These are phyloP conservation scores for Colletotrichum sp. DNA, from an alignment of 2,329 filamentous ascomycete species.

Conservation along the genomic window DNA sequence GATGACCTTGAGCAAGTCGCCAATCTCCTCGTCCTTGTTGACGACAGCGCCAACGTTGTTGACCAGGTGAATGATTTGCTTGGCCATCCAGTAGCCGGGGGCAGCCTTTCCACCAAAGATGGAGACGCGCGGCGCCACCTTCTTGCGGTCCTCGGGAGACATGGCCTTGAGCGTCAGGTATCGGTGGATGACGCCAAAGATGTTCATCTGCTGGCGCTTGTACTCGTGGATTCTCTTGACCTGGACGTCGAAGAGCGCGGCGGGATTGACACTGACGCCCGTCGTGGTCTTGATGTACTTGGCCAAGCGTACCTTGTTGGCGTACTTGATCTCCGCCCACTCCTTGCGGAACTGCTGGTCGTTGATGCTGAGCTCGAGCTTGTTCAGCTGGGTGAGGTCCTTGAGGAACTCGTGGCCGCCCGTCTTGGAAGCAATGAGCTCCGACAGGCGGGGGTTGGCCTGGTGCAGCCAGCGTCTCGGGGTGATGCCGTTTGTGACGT, in stretches of 20 bases:
- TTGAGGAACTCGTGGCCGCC: conserved; percentile 86
- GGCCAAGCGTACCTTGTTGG: conserved; percentile 92
- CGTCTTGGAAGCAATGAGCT: conserved; percentile 88
- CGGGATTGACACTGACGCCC: conserved; percentile 83
- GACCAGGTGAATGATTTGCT: conserved; percentile 96
- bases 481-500: conserved; percentile 98
- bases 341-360: conserved; percentile 92
- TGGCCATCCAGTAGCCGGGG: conserved; percentile 99
- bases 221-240: conserved; percentile 99
- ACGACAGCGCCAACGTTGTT: conserved; percentile 90
- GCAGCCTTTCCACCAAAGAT: conserved; percentile 99
- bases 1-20: conserved; percentile 94
- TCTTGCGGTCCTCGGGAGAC: conserved; percentile 83
- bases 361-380: conserved; percentile 82
- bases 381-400: conserved; percentile 85
- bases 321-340: conserved; percentile 96
- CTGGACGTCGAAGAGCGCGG: conserved; percentile 92
- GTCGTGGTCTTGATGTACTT: conserved; percentile 87
- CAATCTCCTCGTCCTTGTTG: conserved; percentile 91
- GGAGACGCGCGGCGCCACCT: conserved; percentile 84
- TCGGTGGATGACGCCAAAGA: conserved; percentile 95
- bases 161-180: conserved; percentile 90
- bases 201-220: conserved; percentile 98
- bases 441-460: conserved; percentile 90
- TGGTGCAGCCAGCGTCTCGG: conserved; percentile 97